Percentiles rank a stretch among this genome's conserved stretches.
Evolutionary conservation across 768 basidiomycete species (phyloP).

Genomic region (Hygrocybe coccinea): DNA sequence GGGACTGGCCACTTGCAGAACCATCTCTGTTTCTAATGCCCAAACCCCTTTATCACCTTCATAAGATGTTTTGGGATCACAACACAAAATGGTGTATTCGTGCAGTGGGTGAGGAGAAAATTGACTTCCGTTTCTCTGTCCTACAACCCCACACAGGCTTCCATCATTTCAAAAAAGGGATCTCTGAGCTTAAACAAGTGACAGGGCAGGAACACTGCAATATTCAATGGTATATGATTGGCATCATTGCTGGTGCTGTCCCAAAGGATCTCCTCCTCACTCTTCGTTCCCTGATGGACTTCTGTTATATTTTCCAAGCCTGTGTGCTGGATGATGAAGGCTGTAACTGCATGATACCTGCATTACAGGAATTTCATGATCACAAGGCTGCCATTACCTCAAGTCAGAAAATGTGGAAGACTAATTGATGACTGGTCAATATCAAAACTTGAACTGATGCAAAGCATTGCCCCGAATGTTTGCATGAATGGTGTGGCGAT

Average conservation of each 20-base stretch:
- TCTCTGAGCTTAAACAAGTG: slow-evolving; percentile 22
- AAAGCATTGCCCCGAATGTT: slow-evolving; percentile 17
- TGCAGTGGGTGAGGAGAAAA: slow-evolving; percentile 16
- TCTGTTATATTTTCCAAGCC: slow-evolving; percentile 7
- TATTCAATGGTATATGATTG: slow-evolving; percentile 18
- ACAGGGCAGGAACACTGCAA: slow-evolving; percentile 25
- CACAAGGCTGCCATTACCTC: slow-evolving; percentile 23
- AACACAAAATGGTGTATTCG: slow-evolving; percentile 3
- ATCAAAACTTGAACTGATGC: slow-evolving; percentile 30
- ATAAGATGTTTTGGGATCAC: slow-evolving; percentile 11
- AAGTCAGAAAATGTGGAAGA: slow-evolving; percentile 9
- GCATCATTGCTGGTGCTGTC: slow-evolving; percentile 13
- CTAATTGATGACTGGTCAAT: slow-evolving; percentile 28
- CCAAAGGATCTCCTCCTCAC: slow-evolving; percentile 6
- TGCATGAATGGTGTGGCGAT: slow-evolving; percentile 14
- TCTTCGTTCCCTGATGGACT: slow-evolving; percentile 10
- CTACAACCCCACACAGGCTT: slow-evolving; percentile 21
- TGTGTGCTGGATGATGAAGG: background rate
- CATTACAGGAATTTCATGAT: slow-evolving; percentile 22
- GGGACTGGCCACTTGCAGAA: slow-evolving; percentile 20
- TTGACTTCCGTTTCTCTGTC: slow-evolving; percentile 23
- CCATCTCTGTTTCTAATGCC: slow-evolving; percentile 21
- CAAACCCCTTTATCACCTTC: slow-evolving; percentile 22
- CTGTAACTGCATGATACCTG: slow-evolving; percentile 4
- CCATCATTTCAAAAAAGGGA: slow-evolving; percentile 24